Percentiles rank a stretch among this genome's conserved stretches.
Evolutionary conservation across 148 eudicot species (phyloP).

Genomic region (Spergularia bocconei): DNA sequence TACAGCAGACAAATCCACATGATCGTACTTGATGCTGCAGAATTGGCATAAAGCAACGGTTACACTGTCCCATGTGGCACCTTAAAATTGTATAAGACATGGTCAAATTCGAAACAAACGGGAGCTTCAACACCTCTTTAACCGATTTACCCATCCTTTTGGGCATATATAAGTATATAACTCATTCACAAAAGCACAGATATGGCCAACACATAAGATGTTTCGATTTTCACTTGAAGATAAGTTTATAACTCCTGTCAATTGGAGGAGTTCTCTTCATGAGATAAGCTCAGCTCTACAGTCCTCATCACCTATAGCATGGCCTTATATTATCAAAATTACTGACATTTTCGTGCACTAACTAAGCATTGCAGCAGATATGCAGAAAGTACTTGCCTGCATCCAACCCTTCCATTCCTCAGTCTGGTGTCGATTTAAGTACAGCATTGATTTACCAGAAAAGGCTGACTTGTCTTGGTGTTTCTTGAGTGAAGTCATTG

Average conservation of each 20-base stretch:
- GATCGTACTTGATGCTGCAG: not conserved
- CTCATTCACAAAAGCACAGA: not conserved
- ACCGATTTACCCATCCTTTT: no score
- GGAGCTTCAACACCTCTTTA: no score
- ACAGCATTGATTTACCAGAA: conserved; percentile 78
- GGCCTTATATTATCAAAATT: not conserved
- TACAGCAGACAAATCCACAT: not conserved
- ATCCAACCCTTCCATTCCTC: conserved; percentile 99
- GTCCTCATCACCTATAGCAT: not conserved
- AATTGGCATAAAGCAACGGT: not conserved
- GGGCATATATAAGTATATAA: no score
- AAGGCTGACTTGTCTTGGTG: conserved; percentile 86
- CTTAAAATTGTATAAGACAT: not conserved
- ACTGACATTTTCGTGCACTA: conserved; percentile 2
- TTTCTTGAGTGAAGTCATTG: conserved; percentile 81
- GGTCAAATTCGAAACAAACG: no score
- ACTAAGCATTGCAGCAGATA: not conserved
- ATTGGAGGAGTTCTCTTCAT: not conserved
- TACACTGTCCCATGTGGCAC: not conserved
- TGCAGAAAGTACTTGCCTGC: conserved; percentile 64
- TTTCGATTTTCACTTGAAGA: not conserved
- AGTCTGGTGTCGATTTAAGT: conserved; percentile 93
- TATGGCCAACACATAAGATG: not conserved
- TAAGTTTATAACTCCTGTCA: not conserved
- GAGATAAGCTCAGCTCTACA: not conserved